Conservation (phyloP, 1,284 basidiomycete species). For the Phaffia rhodozyma region DNA sequence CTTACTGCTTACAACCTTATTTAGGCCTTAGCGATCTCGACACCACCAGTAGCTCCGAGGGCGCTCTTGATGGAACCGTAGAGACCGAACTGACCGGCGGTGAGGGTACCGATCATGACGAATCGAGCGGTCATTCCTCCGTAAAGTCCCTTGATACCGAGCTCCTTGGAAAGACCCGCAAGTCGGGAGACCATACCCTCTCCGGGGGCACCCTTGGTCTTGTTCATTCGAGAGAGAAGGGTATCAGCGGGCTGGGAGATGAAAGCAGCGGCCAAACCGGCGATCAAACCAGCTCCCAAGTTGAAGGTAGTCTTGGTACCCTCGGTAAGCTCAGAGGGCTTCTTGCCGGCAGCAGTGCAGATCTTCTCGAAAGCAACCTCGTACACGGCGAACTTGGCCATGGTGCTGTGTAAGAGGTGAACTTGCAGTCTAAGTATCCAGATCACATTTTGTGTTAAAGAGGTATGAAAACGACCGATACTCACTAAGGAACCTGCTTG, state of each 20-base stretch:
- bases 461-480: conserved; percentile 29
- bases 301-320: conserved; percentile 35
- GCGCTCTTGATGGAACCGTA: conserved; percentile 36
- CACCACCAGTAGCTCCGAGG: conserved; percentile 40
- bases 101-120: conserved; percentile 37
- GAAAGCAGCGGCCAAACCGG: conserved; percentile 47
- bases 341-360: conserved; percentile 38
- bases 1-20: not conserved
- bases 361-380: conserved; percentile 41
- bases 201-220: conserved; percentile 44
- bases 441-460: not conserved
- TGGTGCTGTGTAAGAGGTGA: not conserved
- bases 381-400: conserved; percentile 44
- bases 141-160: conserved; percentile 43
- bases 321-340: conserved; percentile 38
- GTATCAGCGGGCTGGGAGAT: conserved; percentile 49
- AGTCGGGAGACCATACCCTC: conserved; percentile 41
- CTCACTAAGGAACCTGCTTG: conserved; percentile 40
- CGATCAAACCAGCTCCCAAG: conserved; percentile 40
- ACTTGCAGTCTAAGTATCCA: conserved; percentile 14
- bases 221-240: conserved; percentile 46
- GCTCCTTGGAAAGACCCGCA: conserved; percentile 32
- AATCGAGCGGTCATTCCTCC: conserved; percentile 36
- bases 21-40: conserved; percentile 27
- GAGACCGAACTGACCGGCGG: conserved; percentile 40